Percentiles rank a stretch among this genome's conserved stretches.
Evolutionary conservation across 116 monocot species (phyloP).

Genomic region (Phalaenopsis hybrid): DNA sequence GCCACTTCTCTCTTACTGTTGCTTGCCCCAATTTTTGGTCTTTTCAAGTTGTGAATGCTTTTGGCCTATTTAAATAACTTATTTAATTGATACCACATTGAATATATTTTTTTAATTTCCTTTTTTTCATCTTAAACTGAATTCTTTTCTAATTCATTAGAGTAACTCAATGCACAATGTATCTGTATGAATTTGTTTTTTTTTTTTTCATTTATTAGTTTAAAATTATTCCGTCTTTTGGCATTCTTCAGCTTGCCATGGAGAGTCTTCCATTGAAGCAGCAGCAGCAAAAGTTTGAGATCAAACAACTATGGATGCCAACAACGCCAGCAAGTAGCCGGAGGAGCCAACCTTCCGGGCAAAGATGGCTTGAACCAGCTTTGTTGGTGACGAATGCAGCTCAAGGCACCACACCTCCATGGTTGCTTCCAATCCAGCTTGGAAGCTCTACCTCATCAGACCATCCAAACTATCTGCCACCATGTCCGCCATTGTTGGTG

Average conservation of each 20-base stretch:
- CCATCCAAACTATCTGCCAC: neutral
- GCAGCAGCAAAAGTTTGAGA: conserved; percentile 1
- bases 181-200: neutral
- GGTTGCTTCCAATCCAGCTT: neutral
- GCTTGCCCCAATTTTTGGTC: no score
- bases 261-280: neutral
- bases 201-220: neutral
- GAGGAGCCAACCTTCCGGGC: neutral
- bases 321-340: neutral
- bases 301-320: neutral
- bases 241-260: neutral
- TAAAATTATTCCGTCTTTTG: neutral
- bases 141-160: neutral
- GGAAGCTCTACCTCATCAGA: neutral
- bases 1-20: no score
- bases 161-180: neutral
- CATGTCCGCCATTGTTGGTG: neutral
- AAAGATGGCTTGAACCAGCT: neutral
- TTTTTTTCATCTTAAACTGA: neutral
- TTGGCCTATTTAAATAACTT: neutral
- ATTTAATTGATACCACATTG: neutral
- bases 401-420: no score
- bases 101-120: neutral
- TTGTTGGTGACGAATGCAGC: neutral
- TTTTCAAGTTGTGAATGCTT: no score